Evolutionary conservation across 192 early-diverging fungal species (phyloP).

Genomic region (Rhizoclosmatium sp.): DNA sequence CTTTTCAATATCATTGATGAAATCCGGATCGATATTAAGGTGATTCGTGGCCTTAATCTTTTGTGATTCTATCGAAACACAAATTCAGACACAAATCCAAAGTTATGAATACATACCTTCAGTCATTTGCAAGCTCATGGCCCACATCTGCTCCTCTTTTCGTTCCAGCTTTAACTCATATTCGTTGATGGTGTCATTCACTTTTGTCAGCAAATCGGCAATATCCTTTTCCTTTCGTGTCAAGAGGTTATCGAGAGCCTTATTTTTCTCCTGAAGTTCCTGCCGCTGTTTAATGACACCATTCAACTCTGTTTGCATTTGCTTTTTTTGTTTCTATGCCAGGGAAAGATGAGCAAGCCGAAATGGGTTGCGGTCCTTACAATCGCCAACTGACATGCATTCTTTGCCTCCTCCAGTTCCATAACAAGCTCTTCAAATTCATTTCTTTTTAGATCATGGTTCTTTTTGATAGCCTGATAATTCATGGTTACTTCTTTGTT

Average conservation of each 20-base stretch:
- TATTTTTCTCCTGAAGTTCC: conserved; percentile 58
- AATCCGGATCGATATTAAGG: conserved; percentile 55
- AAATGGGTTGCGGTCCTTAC: conserved; percentile 31
- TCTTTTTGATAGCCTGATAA: conserved; percentile 64
- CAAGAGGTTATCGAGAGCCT: conserved; percentile 52
- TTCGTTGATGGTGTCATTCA: conserved; percentile 65
- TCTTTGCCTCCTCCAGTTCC: conserved; percentile 67
- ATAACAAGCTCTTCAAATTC: conserved; percentile 58
- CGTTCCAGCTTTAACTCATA: conserved; percentile 62
- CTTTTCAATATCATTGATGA: conserved; percentile 64
- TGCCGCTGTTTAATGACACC: conserved; percentile 51
- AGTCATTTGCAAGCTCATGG: conserved; percentile 61
- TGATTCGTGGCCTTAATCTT: conserved; percentile 39
- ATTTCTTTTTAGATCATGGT: conserved; percentile 60
- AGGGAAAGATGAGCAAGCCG: neutral
- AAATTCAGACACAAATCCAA: neutral
- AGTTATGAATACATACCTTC: conserved; percentile 44
- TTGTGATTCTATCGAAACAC: conserved; percentile 40
- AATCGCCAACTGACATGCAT: conserved; percentile 61
- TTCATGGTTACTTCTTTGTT: conserved; percentile 62
- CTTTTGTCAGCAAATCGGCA: conserved; percentile 61
- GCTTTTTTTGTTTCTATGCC: conserved; percentile 59
- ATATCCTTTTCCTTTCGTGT: conserved; percentile 62
- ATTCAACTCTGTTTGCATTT: conserved; percentile 50
- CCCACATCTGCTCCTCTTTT: conserved; percentile 70